Base-by-base conservation (phyloP, 805 yeast species). In the Tetrapisispora iriomotensis region DNA sequence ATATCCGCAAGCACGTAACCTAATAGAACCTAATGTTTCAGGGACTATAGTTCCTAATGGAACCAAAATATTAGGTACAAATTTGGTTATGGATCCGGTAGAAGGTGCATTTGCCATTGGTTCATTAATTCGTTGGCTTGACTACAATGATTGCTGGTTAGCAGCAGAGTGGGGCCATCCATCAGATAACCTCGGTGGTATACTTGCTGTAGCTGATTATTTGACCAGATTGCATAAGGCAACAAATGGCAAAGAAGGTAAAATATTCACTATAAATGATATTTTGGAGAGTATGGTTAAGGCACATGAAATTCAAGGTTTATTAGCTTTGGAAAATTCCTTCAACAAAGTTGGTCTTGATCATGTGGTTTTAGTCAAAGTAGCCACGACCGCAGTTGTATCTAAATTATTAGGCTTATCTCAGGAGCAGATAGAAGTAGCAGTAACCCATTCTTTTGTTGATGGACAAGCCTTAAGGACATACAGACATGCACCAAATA, bases 81-180 rank as follows among this genome's bases (percentile, higher is more conserved):
- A 53, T 30, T 63, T 66, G 47, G 66, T 62, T 41, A 54, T 70
- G 47, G 79, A 75, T 51, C 81, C 81, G 14, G 62, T 75, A 31
- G 67, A 73, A 41, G 80, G 74, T 31, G 78, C 79, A 15, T 75
- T 75, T 60, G 60, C 72, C 30, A 70, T 73, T 42, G 79, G 79
- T 8, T 69, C 78, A 17, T 55, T 69, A 42, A 72, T 75, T 48
- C 65, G 81, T 42, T 75, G 80, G 80, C 58, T 75, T 40, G 81
- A 75, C 47, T 75, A 67, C 61, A 75, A 75, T 45, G 80, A 75
- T 52, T 75, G 80, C 56, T 75, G 80, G 80, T 57, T 75, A 29
- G 81, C 80, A 36, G 79, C 78, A n/a, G 80, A 75, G 54, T 75
- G 81, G 80, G 81, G 81, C 4, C 81, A 75, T 54, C 81, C 80